Evolutionary conservation across 108 stramenopile species (phyloP).

Genomic region (Cyclotella distinguenda): DNA sequence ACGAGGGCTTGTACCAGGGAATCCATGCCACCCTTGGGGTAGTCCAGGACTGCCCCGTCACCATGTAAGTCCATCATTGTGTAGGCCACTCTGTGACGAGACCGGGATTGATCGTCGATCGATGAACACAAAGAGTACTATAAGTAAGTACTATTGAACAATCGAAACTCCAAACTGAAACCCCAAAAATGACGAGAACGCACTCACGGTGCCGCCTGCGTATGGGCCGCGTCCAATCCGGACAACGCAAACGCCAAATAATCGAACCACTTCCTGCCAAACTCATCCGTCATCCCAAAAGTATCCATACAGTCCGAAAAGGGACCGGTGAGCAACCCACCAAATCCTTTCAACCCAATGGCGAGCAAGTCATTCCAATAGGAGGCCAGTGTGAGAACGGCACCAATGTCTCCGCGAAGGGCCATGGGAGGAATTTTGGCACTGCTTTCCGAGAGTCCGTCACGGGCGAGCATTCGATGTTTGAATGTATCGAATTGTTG

Average conservation of each 20-base stretch:
- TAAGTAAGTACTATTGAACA: no score
- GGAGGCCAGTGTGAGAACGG: slow-evolving; percentile 35
- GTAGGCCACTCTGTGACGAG: no score
- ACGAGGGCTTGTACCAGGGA: slow-evolving; percentile 82
- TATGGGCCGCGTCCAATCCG: slow-evolving; percentile 81
- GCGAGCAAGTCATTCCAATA: slow-evolving; percentile 62
- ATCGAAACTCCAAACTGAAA: no score
- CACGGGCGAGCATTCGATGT: slow-evolving; percentile 38
- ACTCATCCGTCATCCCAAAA: slow-evolving; percentile 52
- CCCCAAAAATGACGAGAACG: no score
- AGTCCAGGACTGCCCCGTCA: slow-evolving; percentile 74
- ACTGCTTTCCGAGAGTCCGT: slow-evolving; percentile 59
- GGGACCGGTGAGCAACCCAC: slow-evolving; percentile 68
- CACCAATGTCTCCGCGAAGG: slow-evolving; percentile 57
- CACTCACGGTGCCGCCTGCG: slow-evolving; percentile 88
- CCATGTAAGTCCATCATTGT: slow-evolving; percentile 86
- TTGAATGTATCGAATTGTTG: slow-evolving; percentile 56
- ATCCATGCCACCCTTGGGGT: slow-evolving; percentile 84
- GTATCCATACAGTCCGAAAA: slow-evolving; percentile 61
- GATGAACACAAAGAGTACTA: no score
- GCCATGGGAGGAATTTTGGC: slow-evolving; percentile 79
- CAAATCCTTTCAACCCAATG: slow-evolving; percentile 62
- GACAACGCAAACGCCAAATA: slow-evolving; percentile 85
- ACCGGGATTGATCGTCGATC: no score
- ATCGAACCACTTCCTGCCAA: slow-evolving; percentile 72